Conservation (phyloP, 2,329 filamentous ascomycete species). For the Blastomyces percursus region DNA sequence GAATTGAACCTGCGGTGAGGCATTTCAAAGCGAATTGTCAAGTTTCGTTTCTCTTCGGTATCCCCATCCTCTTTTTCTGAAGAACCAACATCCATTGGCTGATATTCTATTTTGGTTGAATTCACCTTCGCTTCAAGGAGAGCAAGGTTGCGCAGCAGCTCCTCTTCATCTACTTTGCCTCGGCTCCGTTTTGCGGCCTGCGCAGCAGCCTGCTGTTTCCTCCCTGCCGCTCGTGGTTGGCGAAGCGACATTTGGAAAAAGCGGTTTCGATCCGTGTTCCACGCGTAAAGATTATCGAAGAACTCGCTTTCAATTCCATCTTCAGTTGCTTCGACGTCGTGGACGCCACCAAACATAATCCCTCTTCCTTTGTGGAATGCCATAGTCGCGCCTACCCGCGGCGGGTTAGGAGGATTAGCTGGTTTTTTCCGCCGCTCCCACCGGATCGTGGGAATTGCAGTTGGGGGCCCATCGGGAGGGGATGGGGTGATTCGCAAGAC, state of each 20-base stretch:
- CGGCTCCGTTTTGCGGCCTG: constrained; percentile 46
- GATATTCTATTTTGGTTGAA: constrained; percentile 36
- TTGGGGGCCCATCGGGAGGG: constrained; percentile 52
- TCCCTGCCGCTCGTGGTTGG: constrained; percentile 58
- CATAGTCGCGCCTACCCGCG: constrained; percentile 86
- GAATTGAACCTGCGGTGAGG: constrained; percentile 88
- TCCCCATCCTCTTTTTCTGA: constrained; percentile 47
- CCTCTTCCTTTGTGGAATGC: constrained; percentile 85
- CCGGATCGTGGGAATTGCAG: constrained; percentile 58
- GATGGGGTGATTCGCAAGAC: constrained; percentile 73
- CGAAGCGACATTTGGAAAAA: constrained; percentile 78
- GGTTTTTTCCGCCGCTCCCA: constrained; percentile 94
- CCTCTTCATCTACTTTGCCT: constrained; percentile 82
- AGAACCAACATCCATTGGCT: constrained; percentile 29
- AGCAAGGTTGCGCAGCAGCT: constrained; percentile 74
- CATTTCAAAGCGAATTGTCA: constrained; percentile 64
- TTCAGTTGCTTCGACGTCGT: constrained; percentile 81
- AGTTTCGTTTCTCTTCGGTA: constrained; percentile 41
- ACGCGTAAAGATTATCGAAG: constrained; percentile 82
- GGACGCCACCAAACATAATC: constrained; percentile 87
- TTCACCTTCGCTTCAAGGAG: constrained; percentile 67
- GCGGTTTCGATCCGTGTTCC: constrained; percentile 90
- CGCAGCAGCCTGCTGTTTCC: constrained; percentile 37
- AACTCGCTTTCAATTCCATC: constrained; percentile 97
- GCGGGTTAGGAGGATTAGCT: constrained; percentile 72